Evolutionary conservation across 495 filamentous ascomycete genomes (phyloP).

Genomic region (Cairneyella variabilis): DNA sequence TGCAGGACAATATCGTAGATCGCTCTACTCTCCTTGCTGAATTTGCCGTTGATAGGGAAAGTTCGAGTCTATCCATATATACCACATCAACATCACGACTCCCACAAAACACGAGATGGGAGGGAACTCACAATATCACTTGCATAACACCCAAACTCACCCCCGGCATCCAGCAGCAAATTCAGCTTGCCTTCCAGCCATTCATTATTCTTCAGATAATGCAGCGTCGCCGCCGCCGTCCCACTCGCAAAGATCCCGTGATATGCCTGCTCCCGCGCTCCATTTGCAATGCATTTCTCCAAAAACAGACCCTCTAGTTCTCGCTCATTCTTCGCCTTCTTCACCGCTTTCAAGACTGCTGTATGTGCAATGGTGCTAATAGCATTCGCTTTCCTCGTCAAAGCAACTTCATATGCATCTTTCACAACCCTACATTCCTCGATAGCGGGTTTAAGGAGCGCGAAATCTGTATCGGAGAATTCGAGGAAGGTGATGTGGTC

Average conservation of each 20-base stretch:
- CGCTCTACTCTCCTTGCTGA: conserved; percentile 63
- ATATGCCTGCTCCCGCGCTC: conserved; percentile 77
- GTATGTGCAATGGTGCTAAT: conserved; percentile 75
- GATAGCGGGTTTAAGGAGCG: conserved; percentile 67
- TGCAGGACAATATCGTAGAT: conserved; percentile 83
- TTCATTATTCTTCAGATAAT: conserved; percentile 79
- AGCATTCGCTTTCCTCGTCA: conserved; percentile 77
- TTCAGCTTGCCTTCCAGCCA: conserved; percentile 63
- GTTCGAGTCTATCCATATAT: conserved; percentile 57
- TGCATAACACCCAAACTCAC: conserved; percentile 76
- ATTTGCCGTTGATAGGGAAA: conserved; percentile 76
- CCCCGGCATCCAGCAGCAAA: conserved; percentile 79
- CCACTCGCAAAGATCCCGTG: conserved; percentile 78
- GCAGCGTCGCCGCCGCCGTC: conserved; percentile 74
- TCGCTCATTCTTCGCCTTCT: conserved; percentile 67
- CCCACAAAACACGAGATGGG: neutral
- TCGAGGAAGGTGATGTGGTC: conserved; percentile 58
- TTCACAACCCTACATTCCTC: conserved; percentile 77
- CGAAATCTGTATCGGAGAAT: conserved; percentile 58
- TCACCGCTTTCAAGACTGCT: conserved; percentile 62
- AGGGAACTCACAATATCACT: conserved; percentile 61
- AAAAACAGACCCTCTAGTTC: conserved; percentile 80
- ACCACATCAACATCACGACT: neutral
- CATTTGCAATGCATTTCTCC: conserved; percentile 67
- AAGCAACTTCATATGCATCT: conserved; percentile 77